Evolutionary conservation across 192 early-diverging fungal genomes (phyloP), one percentile per base, ranked within the genome.

Genomic region (Allomyces macrogynus): DNA sequence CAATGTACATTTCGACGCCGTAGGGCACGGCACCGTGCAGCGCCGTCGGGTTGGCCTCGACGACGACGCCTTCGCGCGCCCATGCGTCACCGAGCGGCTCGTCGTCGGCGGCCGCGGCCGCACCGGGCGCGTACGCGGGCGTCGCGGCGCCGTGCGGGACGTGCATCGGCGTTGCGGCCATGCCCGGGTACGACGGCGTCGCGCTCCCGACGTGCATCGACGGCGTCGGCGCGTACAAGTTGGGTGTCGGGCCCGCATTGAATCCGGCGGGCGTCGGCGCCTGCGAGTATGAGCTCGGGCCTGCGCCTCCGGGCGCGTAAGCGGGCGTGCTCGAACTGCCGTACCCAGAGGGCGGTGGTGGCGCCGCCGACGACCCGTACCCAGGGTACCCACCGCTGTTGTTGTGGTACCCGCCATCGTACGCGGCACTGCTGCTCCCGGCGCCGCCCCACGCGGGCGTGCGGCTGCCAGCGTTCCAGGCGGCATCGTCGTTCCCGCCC

Each of bases 371-470:
- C 4, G 32, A 40, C 32, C 32, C 32, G 8, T 40, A 40, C 4
- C 26, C 26, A 4, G 2, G 26, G 26, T 27, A 27, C n/a, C n/a
- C n/a, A n/a, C n/a, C n/a, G 32, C 8, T 0, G 4, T 8, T 8
- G 32, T 8, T 8, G 32, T 40, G 32, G 32, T 40, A 40, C n/a
- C n/a, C n/a, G n/a, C n/a, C n/a, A 40, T 40, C 32, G 32, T 40
- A 40, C 32, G 32, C 32, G 32, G 32, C 74, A 66, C 73, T 69
- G 23, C 69, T 75, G 7, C 78, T 73, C n/a, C 75, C 76, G 18
- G 86, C 86, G 61, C 75, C 84, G 27, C 79, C 78, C 63, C 76
- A 77, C 64, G 76, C 79, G 49, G 77, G 74, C 57, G 74, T 81
- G 64, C 63, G 74, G 64, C 74, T 78, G 60, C 87, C 88, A 63